Evolutionary conservation across 129 eudicot species (phyloP).

Genomic region (Centrapalus pauciflorus): DNA sequence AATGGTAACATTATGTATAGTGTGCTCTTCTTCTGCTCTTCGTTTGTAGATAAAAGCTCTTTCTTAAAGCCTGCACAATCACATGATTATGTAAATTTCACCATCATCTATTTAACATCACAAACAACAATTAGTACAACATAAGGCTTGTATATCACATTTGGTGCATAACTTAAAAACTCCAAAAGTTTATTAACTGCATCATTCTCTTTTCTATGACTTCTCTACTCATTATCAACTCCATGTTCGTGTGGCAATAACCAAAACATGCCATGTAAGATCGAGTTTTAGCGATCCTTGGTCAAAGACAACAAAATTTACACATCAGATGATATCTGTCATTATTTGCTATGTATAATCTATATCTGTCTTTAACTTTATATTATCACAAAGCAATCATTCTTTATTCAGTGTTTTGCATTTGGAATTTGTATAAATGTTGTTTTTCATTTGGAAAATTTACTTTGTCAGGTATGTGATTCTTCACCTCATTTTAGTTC

Average conservation of each 20-base stretch:
- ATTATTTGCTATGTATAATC: too few relatives aligned
- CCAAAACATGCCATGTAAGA: constrained; percentile 6
- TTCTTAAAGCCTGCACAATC: constrained; percentile 70
- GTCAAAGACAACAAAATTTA: background rate
- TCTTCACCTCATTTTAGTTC: too few relatives aligned
- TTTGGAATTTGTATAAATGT: too few relatives aligned
- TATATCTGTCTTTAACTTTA: too few relatives aligned
- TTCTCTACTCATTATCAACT: constrained; percentile 85
- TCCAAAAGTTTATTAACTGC: constrained; percentile 62
- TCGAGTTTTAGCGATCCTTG: background rate
- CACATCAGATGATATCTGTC: constrained; percentile 7
- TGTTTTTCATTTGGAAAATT: too few relatives aligned
- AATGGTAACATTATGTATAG: constrained; percentile 83
- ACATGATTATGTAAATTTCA: constrained; percentile 7
- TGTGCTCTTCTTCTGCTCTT: constrained; percentile 95
- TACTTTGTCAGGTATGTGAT: too few relatives aligned
- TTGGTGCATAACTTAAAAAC: constrained; percentile 5
- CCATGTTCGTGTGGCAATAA: constrained; percentile 76
- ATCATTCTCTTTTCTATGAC: constrained; percentile 96
- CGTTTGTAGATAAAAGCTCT: constrained; percentile 85
- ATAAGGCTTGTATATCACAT: background rate
- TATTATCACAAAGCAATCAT: too few relatives aligned
- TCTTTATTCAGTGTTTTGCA: too few relatives aligned
- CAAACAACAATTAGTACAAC: background rate
- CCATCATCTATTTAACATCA: background rate